These are phyloP conservation scores for Botrytis aclada DNA, from an alignment of 2,329 filamentous ascomycete species.

Conservation along the genomic window DNA sequence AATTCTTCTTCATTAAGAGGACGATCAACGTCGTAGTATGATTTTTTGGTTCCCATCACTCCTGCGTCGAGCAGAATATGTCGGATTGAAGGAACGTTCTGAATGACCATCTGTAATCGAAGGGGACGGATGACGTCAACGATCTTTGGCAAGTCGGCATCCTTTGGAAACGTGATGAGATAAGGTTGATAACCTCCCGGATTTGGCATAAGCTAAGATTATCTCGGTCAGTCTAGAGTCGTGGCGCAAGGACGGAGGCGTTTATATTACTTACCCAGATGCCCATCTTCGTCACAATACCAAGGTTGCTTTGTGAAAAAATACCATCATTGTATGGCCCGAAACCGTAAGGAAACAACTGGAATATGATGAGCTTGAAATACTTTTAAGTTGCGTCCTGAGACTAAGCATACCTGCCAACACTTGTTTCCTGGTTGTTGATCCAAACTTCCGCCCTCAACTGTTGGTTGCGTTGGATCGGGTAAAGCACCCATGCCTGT, in stretches of 20 bases:
- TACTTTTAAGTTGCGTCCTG: background rate
- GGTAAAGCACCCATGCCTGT: constrained; percentile 48
- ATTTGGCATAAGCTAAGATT: constrained; percentile 48
- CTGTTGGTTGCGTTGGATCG: constrained; percentile 18
- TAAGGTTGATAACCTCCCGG: constrained; percentile 48
- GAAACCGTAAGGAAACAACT: constrained; percentile 38
- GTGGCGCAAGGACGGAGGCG: background rate
- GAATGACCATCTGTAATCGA: constrained; percentile 45
- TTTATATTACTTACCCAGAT: constrained; percentile 35
- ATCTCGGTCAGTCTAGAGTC: background rate
- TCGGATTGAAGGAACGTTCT: constrained; percentile 38
- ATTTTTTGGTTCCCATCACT: constrained; percentile 41
- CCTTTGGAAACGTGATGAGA: constrained; percentile 45
- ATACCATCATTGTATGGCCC: constrained; percentile 42
- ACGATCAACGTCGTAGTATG: constrained; percentile 31
- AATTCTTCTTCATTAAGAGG: constrained; percentile 42
- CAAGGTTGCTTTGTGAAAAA: constrained; percentile 51
- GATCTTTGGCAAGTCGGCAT: constrained; percentile 21
- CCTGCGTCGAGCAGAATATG: constrained; percentile 36
- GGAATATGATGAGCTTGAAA: background rate
- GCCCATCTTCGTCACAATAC: constrained; percentile 53
- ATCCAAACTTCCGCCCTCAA: constrained; percentile 17
- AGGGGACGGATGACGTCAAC: constrained; percentile 47
- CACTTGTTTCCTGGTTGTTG: constrained; percentile 40
- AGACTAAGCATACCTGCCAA: constrained; percentile 34